These are phyloP conservation scores for Solanum habrochaites DNA, from an alignment of 257 asterid species.

Conservation along the genomic window DNA sequence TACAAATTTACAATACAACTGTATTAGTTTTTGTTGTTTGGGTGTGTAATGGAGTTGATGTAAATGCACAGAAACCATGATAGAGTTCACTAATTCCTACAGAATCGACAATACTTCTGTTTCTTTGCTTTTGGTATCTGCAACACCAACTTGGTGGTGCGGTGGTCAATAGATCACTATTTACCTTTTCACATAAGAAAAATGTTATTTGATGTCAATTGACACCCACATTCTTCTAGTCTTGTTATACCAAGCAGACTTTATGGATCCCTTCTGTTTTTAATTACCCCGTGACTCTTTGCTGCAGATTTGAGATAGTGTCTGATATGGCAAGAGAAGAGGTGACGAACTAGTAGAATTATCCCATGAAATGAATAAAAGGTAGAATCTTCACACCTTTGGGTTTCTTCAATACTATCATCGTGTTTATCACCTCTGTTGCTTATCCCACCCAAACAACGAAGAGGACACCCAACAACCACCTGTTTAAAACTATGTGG, in stretches of 20 bases:
- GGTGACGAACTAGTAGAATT: conserved; percentile 22
- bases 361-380: conserved; percentile 25
- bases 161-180: neutral
- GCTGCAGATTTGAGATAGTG: conserved; percentile 79
- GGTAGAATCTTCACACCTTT: conserved; percentile 8
- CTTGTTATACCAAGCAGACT: neutral
- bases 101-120: neutral
- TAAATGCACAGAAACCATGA: neutral
- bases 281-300: neutral
- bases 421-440: neutral
- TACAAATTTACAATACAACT: neutral
- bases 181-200: neutral
- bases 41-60: neutral
- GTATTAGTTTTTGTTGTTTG: neutral
- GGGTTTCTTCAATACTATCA: neutral
- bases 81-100: neutral
- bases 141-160: neutral
- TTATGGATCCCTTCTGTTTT: neutral
- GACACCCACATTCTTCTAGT: neutral
- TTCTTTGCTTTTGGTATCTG: neutral
- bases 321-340: conserved; percentile 79
- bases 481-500: neutral
- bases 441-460: neutral
- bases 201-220: neutral
- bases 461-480: neutral